Evolutionary conservation across 768 basidiomycete genomes (phyloP).

Genomic region (Tulasnella sp.): DNA sequence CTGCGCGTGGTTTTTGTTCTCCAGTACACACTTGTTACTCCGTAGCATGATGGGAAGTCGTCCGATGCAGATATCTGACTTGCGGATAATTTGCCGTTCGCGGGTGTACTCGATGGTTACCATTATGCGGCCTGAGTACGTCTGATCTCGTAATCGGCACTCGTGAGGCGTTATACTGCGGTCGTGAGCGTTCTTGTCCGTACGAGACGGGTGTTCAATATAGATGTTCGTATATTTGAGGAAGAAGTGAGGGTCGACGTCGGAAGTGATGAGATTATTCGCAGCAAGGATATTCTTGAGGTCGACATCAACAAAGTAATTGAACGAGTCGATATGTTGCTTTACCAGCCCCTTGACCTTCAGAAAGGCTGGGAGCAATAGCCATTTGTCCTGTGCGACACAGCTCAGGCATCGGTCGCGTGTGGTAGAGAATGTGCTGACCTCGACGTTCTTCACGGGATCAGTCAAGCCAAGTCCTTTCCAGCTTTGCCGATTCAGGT

Average conservation of each 20-base stretch:
- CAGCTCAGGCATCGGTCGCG: background rate
- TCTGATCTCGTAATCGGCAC: slow-evolving; percentile 89
- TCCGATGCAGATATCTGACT: slow-evolving; percentile 76
- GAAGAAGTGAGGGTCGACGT: slow-evolving; percentile 94
- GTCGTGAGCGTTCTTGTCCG: slow-evolving; percentile 67
- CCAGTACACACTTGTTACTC: slow-evolving; percentile 87
- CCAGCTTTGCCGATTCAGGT: slow-evolving; percentile 35
- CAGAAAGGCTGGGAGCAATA: slow-evolving; percentile 87
- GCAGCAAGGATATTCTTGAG: slow-evolving; percentile 94
- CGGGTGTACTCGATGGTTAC: slow-evolving; percentile 94
- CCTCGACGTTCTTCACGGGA: slow-evolving; percentile 84
- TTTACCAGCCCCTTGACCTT: slow-evolving; percentile 98
- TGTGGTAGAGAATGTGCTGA: slow-evolving; percentile 29
- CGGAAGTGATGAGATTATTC: slow-evolving; percentile 87
- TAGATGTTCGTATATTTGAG: slow-evolving; percentile 93
- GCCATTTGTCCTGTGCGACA: slow-evolving; percentile 82
- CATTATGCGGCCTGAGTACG: slow-evolving; percentile 83
- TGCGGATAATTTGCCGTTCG: slow-evolving; percentile 75
- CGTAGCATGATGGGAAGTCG: slow-evolving; percentile 92
- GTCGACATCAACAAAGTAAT: slow-evolving; percentile 95
- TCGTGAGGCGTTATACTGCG: slow-evolving; percentile 89
- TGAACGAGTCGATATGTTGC: slow-evolving; percentile 98
- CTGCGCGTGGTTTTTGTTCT: slow-evolving; percentile 59
- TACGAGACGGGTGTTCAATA: slow-evolving; percentile 83
- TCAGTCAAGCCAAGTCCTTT: slow-evolving; percentile 70